phyloP scores from a whole-genome alignment of 805 yeast genomes.

The Yamadazyma insecticola region DNA sequence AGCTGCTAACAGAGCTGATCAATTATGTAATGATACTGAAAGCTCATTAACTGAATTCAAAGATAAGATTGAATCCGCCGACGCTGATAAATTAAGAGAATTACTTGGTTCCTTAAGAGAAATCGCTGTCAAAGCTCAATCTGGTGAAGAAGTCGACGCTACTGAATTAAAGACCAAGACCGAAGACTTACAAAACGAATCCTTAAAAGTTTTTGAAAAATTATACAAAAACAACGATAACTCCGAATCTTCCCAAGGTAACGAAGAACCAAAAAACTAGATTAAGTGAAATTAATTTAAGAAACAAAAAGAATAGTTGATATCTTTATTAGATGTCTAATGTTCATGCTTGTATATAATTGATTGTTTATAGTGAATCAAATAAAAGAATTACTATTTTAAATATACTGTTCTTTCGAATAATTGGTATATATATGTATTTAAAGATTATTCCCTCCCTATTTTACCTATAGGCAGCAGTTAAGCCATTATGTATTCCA shows the following conservation, averaged over 20 bases:
- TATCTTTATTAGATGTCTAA: neutral
- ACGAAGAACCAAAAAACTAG: slow-evolving; percentile 18
- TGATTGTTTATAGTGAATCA: slow-evolving; percentile 11
- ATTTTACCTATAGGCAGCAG: neutral
- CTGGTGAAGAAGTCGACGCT: slow-evolving; percentile 58
- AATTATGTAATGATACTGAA: slow-evolving; percentile 56
- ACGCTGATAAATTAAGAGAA: slow-evolving; percentile 44
- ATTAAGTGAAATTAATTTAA: slow-evolving; percentile 1
- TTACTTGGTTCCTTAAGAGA: slow-evolving; percentile 59
- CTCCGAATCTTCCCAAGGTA: slow-evolving; percentile 20
- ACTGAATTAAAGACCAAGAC: slow-evolving; percentile 66
- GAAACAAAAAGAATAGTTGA: no score
- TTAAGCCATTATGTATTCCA: slow-evolving; percentile 8
- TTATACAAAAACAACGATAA: slow-evolving; percentile 31
- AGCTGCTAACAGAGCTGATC: slow-evolving; percentile 80
- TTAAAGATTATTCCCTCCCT: no score
- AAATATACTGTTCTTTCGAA: no score
- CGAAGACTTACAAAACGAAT: slow-evolving; percentile 69
- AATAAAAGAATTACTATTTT: no score
- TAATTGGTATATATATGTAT: no score
- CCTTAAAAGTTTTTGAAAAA: slow-evolving; percentile 74
- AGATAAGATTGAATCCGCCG: slow-evolving; percentile 43
- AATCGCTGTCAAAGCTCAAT: slow-evolving; percentile 59
- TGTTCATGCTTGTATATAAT: slow-evolving; percentile 13
- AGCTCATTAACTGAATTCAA: slow-evolving; percentile 44